Evolutionary conservation across 768 basidiomycete genomes (phyloP).

Genomic region (Paxillus rubicundulus): DNA sequence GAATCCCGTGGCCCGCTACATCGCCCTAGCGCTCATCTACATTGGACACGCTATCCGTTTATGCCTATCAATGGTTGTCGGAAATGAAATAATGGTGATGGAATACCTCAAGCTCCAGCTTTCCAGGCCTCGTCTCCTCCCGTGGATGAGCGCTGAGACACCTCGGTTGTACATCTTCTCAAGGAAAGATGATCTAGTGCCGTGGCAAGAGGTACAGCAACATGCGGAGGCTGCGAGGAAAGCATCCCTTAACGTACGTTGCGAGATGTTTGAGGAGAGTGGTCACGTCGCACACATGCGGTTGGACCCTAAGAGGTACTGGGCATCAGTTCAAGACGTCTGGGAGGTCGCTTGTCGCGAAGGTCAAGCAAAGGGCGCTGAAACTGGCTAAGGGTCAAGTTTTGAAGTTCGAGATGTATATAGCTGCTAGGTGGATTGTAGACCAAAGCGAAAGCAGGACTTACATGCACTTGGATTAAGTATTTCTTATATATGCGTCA

Average conservation of each 20-base stretch:
- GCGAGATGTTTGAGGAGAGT: conserved; percentile 33
- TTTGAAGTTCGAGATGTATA: background rate
- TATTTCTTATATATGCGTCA: too few species aligned
- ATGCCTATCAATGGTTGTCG: conserved; percentile 12
- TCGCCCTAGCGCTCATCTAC: conserved; percentile 14
- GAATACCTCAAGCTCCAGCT: conserved; percentile 11
- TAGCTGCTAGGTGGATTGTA: background rate
- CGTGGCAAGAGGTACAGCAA: conserved; percentile 23
- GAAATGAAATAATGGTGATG: conserved; percentile 9
- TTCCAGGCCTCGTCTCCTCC: conserved; percentile 25
- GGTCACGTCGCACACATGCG: conserved; percentile 36
- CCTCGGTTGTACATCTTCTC: conserved; percentile 39
- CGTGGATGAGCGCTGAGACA: conserved; percentile 30
- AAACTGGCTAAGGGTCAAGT: background rate
- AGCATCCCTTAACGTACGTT: conserved; percentile 24
- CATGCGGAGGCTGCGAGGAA: conserved; percentile 25
- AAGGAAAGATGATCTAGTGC: conserved; percentile 29
- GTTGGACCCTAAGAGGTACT: conserved; percentile 27
- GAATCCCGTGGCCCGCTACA: conserved; percentile 17
- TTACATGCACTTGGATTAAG: too few species aligned
- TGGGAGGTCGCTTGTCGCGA: conserved; percentile 18
- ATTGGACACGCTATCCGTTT: conserved; percentile 11
- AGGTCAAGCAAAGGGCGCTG: background rate
- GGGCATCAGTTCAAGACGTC: conserved; percentile 20
- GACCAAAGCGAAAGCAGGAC: background rate